Percentiles rank a stretch among this genome's conserved stretches.
Conservation (phyloP, 371 early-diverging fungal species). For the Mortierella sp. region DNA sequence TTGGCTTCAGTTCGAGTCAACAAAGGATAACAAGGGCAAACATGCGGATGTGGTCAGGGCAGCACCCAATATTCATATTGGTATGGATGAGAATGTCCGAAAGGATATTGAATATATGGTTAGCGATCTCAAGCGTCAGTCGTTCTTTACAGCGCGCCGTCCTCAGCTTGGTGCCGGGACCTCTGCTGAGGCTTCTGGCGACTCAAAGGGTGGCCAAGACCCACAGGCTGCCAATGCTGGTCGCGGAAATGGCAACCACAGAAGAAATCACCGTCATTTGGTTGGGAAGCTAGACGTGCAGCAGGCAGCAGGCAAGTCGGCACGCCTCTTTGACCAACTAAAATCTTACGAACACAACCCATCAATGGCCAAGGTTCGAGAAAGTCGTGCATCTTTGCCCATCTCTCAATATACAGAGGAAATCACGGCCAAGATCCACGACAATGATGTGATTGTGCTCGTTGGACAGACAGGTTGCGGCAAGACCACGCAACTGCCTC, state of each 20-base stretch:
- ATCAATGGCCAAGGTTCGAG: slow-evolving; percentile 34
- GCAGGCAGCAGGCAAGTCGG: slow-evolving; percentile 49
- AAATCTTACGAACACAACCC: slow-evolving; percentile 40
- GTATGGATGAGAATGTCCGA: slow-evolving; percentile 44
- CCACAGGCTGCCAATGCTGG: slow-evolving; percentile 9
- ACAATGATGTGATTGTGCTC: slow-evolving; percentile 68
- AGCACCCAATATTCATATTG: slow-evolving; percentile 46
- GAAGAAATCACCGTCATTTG: slow-evolving; percentile 17
- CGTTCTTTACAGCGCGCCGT: slow-evolving; percentile 37
- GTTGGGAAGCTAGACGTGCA: slow-evolving; percentile 40
- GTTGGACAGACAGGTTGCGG: slow-evolving; percentile 87
- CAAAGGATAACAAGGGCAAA: slow-evolving; percentile 49
- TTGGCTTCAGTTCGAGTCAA: slow-evolving; percentile 54
- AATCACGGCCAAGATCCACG: slow-evolving; percentile 62
- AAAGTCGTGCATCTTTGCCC: slow-evolving; percentile 39
- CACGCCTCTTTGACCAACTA: slow-evolving; percentile 36
- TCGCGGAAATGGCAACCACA: slow-evolving; percentile 15
- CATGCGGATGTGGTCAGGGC: slow-evolving; percentile 39
- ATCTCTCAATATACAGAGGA: slow-evolving; percentile 48
- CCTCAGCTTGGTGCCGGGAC: slow-evolving; percentile 21
- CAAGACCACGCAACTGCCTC: slow-evolving; percentile 84
- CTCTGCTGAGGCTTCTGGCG: slow-evolving; percentile 3
- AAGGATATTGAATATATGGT: slow-evolving; percentile 44
- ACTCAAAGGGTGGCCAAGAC: background rate
- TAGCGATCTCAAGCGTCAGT: slow-evolving; percentile 28